Percentiles rank a stretch among this genome's conserved stretches.
Conservation (phyloP, 495 filamentous ascomycete genomes). For the Rusavskia elegans region DNA sequence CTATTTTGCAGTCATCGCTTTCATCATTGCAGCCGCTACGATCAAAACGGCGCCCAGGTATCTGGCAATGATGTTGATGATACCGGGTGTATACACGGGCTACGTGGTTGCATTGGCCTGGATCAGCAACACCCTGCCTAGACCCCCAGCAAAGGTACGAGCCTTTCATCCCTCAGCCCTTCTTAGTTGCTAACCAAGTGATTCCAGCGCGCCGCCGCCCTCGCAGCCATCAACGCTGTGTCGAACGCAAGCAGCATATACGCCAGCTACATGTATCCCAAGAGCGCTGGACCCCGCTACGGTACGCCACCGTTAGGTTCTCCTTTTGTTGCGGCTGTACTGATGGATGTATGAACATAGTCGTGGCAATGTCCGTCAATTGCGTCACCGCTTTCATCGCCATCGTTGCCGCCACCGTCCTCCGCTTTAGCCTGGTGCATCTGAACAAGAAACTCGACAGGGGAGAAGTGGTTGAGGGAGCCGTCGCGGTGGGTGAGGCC, state of each 20-base stretch:
- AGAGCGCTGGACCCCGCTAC: constrained; percentile 26
- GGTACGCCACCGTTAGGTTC: constrained; percentile 15
- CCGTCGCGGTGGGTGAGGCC: constrained; percentile 17
- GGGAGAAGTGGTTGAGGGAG: constrained; percentile 26
- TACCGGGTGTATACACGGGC: constrained; percentile 31
- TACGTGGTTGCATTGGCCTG: constrained; percentile 63
- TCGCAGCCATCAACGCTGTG: constrained; percentile 70
- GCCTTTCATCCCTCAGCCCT: not conserved
- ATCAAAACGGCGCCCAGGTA: constrained; percentile 51
- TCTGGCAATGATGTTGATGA: constrained; percentile 76
- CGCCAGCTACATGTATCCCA: constrained; percentile 59
- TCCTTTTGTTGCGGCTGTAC: too few species aligned
- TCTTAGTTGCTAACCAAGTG: not conserved
- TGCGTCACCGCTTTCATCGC: constrained; percentile 50
- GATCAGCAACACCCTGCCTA: constrained; percentile 66
- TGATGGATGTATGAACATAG: constrained; percentile 6
- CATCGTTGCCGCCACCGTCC: constrained; percentile 44
- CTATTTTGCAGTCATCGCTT: constrained; percentile 51
- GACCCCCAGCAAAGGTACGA: constrained; percentile 55
- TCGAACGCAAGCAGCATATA: constrained; percentile 60
- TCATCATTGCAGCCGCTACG: constrained; percentile 61
- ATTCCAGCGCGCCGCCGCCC: constrained; percentile 51
- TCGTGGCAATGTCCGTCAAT: constrained; percentile 62
- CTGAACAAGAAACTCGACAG: constrained; percentile 59
- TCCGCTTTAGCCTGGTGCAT: constrained; percentile 49